Conservation (phyloP, 192 early-diverging fungal species). For the Linnemannia hyalina region DNA sequence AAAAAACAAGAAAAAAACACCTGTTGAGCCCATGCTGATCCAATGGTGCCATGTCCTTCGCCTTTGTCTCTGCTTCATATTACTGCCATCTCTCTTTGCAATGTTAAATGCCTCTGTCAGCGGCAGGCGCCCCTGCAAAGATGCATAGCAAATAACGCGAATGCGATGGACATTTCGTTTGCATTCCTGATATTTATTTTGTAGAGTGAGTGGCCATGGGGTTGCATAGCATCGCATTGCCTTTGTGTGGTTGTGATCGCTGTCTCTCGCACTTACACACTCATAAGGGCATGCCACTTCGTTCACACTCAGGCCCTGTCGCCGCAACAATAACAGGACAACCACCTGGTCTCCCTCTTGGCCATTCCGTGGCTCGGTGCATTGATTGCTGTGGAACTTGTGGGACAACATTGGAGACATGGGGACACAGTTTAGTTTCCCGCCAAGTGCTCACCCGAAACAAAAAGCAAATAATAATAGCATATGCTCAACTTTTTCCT, state of each 20-base stretch:
- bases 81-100: neutral
- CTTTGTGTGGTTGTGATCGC: neutral
- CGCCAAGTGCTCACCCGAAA: conserved; percentile 7
- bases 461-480: conserved; percentile 10
- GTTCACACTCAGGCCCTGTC: neutral
- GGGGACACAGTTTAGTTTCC: conserved; percentile 1
- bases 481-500: conserved; percentile 1
- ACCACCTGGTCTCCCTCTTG: neutral
- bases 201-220: neutral
- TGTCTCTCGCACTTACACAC: neutral
- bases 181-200: neutral
- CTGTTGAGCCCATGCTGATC: neutral
- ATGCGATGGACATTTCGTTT: neutral
- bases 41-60: neutral
- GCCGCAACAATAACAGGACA: no score
- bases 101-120: neutral
- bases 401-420: neutral
- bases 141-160: neutral
- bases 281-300: neutral
- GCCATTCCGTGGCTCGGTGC: neutral
- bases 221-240: neutral
- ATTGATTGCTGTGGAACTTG: neutral
- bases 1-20: neutral
- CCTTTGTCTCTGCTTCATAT: neutral
- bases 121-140: neutral